Evolutionary conservation across 176 grass and related monocot genomes (phyloP), one percentile per base, ranked within the genome.

Genomic region (Lolium multiflorum): DNA sequence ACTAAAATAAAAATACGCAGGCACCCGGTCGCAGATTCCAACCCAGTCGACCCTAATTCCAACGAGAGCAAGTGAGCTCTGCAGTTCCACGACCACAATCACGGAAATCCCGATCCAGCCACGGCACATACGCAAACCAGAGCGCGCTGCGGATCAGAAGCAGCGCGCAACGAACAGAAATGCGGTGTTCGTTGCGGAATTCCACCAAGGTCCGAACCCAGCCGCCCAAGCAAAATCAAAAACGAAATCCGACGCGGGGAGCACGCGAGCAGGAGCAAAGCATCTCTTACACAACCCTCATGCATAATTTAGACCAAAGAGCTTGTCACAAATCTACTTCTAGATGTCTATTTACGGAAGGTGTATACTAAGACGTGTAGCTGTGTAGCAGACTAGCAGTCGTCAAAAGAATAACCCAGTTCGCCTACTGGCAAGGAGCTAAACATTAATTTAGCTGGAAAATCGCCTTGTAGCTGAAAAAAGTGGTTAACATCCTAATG

Each of bases 41-140:
- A 76, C 24, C 28, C 48, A 3, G 73, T 28, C 73, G 54, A 54
- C 48, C 73, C 73, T 52, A 76, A 52, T 76, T 52, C 48, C 24
- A 76, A 54, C 73, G 24, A 18, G 14, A 76, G 73, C 73, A 49
- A 76, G 14, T 54, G 47, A 31, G 11, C 48, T 54, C 15, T 3
- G 22, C 4, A 18, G 47, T 18, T 76, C 48, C 7, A 76, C 48
- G 73, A 54, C 48, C 48, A 11, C 48, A 18, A 31, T 35, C 15
- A 9, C 22, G 14, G 14, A 7, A 76, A 76, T 76, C 25, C 73
- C 24, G 48, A 76, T 76, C 48, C 8, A 9, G 1, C 0, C 24
- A 35, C 8, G 73, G 48, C 15, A 52, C 37, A 20, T 4, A 17
- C 44, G 9, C 47, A 52, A 54, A 76, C 15, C 24, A 54, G 4